Evolutionary conservation across 2,329 filamentous ascomycete species (phyloP).

Genomic region (Ophiosphaerella narmari): DNA sequence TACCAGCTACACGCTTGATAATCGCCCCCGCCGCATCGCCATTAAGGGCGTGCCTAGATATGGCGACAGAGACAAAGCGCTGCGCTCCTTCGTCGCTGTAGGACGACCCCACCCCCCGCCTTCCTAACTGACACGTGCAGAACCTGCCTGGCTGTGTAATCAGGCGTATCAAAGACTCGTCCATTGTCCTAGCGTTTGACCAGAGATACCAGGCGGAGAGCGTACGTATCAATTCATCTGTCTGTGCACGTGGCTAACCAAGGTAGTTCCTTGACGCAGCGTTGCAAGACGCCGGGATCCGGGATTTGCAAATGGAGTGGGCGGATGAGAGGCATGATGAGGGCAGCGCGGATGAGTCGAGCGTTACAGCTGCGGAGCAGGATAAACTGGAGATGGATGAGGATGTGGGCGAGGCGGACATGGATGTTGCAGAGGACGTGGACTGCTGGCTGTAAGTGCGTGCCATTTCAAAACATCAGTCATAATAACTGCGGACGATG

Average conservation of each 20-base stretch:
- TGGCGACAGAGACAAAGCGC: slow-evolving; percentile 70
- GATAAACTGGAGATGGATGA: slow-evolving; percentile 3
- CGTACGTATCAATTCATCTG: slow-evolving; percentile 18
- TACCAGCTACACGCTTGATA: slow-evolving; percentile 68
- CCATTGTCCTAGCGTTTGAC: slow-evolving; percentile 48
- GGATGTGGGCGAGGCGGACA: slow-evolving; percentile 18
- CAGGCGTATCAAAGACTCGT: too few relatives aligned
- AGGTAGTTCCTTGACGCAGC: slow-evolving; percentile 57
- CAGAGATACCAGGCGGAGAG: slow-evolving; percentile 68
- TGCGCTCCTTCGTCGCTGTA: slow-evolving; percentile 70
- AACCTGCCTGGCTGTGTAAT: slow-evolving; percentile 22
- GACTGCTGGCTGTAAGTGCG: slow-evolving; percentile 33
- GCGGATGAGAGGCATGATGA: background rate
- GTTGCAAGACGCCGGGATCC: slow-evolving; percentile 45
- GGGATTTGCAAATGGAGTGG: too few relatives aligned
- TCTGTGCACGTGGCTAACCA: too few relatives aligned
- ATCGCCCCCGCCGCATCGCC: slow-evolving; percentile 71
- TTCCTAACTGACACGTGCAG: slow-evolving; percentile 15
- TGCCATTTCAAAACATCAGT: background rate
- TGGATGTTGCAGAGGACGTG: slow-evolving; percentile 43
- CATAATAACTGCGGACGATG: too few relatives aligned
- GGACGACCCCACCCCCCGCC: slow-evolving; percentile 5
- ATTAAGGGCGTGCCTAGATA: slow-evolving; percentile 56
- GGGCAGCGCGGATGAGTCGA: slow-evolving; percentile 20
- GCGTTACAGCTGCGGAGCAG: slow-evolving; percentile 13